phyloP scores from a whole-genome alignment of 192 early-diverging fungal species.

The Coemansia sp. region DNA sequence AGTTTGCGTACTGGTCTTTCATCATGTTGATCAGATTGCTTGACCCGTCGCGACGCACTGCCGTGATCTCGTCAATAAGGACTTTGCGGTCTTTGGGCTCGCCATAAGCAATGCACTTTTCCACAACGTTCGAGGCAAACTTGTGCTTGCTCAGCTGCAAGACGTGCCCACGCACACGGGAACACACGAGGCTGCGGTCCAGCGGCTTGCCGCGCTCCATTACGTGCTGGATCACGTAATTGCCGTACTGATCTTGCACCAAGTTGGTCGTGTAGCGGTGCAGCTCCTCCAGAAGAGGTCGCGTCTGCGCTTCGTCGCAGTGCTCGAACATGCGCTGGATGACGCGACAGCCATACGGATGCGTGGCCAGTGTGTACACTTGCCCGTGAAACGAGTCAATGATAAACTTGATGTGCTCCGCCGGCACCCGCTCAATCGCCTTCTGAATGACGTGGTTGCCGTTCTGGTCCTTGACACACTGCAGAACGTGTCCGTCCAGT shows the following conservation, averaged over 20 bases:
- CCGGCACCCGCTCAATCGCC: constrained; percentile 94
- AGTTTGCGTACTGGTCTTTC: constrained; percentile 99
- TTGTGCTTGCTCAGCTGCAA: constrained; percentile 95
- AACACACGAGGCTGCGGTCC: constrained; percentile 85
- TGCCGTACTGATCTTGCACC: constrained; percentile 98
- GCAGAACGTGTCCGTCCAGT: constrained; percentile 91
- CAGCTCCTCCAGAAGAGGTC: constrained; percentile 88
- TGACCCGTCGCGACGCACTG: constrained; percentile 69
- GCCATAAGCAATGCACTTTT: constrained; percentile 96
- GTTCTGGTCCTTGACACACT: constrained; percentile 99
- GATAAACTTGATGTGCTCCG: constrained; percentile 92
- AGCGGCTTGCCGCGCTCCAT: constrained; percentile 86
- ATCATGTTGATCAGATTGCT: constrained; percentile 94
- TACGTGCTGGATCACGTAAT: constrained; percentile 99
- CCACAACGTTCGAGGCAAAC: constrained; percentile 98
- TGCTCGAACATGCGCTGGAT: constrained; percentile 99
- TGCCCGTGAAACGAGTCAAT: constrained; percentile 97
- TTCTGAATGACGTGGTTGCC: constrained; percentile 99
- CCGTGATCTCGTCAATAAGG: constrained; percentile 91
- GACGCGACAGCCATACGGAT: constrained; percentile 98
- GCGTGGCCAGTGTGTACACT: constrained; percentile 92
- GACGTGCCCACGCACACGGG: constrained; percentile 89
- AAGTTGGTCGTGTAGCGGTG: constrained; percentile 88
- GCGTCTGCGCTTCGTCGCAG: constrained; percentile 82
- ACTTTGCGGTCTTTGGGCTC: constrained; percentile 78